Percentiles rank a stretch among this genome's conserved stretches.
These are phyloP conservation scores for Apiotrichum gracile DNA, from an alignment of 1,284 basidiomycete genomes.

Conservation along the genomic window DNA sequence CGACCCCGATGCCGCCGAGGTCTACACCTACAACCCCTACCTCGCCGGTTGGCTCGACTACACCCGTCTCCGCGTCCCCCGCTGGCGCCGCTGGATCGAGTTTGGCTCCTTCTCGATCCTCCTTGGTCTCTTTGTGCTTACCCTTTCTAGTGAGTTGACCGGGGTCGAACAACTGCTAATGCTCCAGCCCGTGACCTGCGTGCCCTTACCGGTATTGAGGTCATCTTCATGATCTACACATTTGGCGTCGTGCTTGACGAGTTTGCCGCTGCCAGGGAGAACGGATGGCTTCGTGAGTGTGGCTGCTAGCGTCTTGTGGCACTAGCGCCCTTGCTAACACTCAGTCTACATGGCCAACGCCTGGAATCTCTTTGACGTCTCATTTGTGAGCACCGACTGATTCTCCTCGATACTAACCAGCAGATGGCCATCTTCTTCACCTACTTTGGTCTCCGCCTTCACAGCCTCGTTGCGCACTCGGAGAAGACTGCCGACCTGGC, in stretches of 20 bases:
- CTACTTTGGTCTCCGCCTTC: conserved; percentile 62
- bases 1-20: conserved; percentile 27
- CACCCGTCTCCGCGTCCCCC: conserved; percentile 67
- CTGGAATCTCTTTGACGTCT: conserved; percentile 81
- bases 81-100: conserved; percentile 71
- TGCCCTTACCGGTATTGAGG: conserved; percentile 57
- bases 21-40: conserved; percentile 64
- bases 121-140: conserved; percentile 59
- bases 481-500: conserved; percentile 60
- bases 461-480: conserved; percentile 57
- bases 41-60: conserved; percentile 75
- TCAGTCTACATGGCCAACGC: conserved; percentile 74
- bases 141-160: conserved; percentile 54
- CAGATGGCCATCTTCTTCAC: conserved; percentile 60
- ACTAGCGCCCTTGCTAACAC: conserved; percentile 2
- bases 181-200: conserved; percentile 55
- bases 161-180: background rate
- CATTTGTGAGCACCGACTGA: conserved; percentile 51
- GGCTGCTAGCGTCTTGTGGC: background rate
- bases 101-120: conserved; percentile 65
- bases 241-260: conserved; percentile 66
- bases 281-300: conserved; percentile 73
- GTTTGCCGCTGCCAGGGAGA: conserved; percentile 54
- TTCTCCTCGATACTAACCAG: conserved; percentile 9
- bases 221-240: conserved; percentile 66